Evolutionary conservation across 129 eudicot genomes (phyloP).

Genomic region (Erigeron canadensis): DNA sequence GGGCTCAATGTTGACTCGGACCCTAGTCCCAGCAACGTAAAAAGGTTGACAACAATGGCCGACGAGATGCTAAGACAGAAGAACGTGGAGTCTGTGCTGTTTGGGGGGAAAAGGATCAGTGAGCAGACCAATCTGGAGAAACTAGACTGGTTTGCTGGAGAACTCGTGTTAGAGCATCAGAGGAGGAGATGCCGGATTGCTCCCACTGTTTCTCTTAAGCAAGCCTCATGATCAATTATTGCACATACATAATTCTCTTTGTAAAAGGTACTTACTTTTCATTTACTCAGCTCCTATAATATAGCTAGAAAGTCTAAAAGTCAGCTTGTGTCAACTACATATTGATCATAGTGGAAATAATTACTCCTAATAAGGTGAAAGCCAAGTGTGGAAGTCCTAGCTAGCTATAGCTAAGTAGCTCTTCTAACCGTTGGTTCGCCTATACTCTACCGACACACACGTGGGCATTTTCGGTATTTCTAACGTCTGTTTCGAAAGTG

Average conservation of each 20-base stretch:
- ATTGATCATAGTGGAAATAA: not conserved
- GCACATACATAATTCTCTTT: slow-evolving; percentile 17
- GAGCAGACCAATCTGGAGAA: slow-evolving; percentile 83
- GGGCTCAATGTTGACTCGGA: slow-evolving; percentile 70
- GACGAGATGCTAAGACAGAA: slow-evolving; percentile 92
- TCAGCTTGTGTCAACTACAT: not conserved
- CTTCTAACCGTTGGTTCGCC: slow-evolving; percentile 7
- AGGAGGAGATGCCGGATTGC: slow-evolving; percentile 96
- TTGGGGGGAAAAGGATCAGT: slow-evolving; percentile 73
- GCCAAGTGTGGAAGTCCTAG: not conserved
- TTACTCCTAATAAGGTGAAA: slow-evolving; percentile 3
- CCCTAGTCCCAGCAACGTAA: slow-evolving; percentile 73
- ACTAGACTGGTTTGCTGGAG: slow-evolving; percentile 94
- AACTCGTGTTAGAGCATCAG: slow-evolving; percentile 92
- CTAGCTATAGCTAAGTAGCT: not conserved
- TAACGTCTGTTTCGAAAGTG: slow-evolving; percentile 19
- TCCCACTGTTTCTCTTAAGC: slow-evolving; percentile 98
- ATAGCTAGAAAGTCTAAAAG: not conserved
- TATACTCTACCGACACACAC: slow-evolving; percentile 13
- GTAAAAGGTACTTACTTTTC: slow-evolving; percentile 13
- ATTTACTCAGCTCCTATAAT: not conserved
- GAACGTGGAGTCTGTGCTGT: slow-evolving; percentile 81
- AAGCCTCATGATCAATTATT: slow-evolving; percentile 44
- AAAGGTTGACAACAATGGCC: slow-evolving; percentile 53
- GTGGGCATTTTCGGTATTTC: slow-evolving; percentile 23